Percentiles rank a stretch among this genome's conserved stretches.
Conservation (phyloP, 2,329 filamentous ascomycete species). For the Diaporthe citriasiana region DNA sequence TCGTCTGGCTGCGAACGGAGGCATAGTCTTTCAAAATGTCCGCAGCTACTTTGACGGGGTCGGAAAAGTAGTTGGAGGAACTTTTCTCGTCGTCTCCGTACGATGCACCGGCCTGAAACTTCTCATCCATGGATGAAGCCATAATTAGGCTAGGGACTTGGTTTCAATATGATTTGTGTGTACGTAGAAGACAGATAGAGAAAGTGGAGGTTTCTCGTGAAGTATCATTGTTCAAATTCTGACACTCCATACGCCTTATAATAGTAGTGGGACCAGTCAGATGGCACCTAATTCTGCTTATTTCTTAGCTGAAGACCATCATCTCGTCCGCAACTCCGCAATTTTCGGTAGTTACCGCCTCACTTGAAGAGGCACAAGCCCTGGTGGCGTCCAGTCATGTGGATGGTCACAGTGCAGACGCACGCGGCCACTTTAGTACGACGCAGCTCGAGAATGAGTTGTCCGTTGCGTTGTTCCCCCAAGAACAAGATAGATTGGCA, state of each 20-base stretch:
- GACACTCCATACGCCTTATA: conserved; percentile 1
- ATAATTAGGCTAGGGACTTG: neutral
- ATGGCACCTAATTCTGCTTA: neutral
- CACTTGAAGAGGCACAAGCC: neutral
- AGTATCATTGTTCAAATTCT: neutral
- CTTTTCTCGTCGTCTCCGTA: conserved; percentile 50
- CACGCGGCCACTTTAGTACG: neutral
- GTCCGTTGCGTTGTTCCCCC: neutral
- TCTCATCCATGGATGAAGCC: conserved; percentile 44
- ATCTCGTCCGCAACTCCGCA: neutral
- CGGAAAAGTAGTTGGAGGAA: conserved; percentile 49
- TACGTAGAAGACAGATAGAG: neutral
- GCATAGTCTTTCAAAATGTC: conserved; percentile 14
- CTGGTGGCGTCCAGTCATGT: conserved; percentile 23
- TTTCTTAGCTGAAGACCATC: no score
- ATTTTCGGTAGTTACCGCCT: neutral
- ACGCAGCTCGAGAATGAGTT: no score
- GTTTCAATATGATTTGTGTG: neutral
- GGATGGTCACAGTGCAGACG: conserved; percentile 13
- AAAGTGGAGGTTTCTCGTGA: neutral
- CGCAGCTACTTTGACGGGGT: conserved; percentile 40
- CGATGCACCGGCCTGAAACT: conserved; percentile 56
- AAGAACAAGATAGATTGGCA: neutral
- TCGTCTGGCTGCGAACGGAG: conserved; percentile 40
- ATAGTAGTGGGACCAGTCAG: neutral